Percentiles rank a stretch among this genome's conserved stretches.
phyloP scores from a whole-genome alignment of 139 green algal species.

The Chlamydomonas sp. region DNA sequence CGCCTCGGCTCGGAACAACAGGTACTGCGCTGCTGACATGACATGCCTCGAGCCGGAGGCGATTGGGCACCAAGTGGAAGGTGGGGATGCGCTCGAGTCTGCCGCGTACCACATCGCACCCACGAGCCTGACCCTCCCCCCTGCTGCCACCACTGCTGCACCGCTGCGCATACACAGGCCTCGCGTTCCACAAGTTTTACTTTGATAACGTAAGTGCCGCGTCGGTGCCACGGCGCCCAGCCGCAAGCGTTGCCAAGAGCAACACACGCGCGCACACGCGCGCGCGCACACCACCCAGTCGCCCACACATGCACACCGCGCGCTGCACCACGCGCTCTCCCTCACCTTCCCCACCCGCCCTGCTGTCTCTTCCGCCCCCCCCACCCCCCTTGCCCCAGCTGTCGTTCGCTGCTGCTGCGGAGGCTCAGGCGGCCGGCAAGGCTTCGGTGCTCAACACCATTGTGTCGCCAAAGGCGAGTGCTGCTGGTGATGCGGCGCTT shows the following conservation, averaged over 20 bases:
- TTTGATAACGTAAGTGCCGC: constrained; percentile 9
- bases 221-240: too few relatives aligned
- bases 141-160: too few relatives aligned
- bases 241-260: too few relatives aligned
- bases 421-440: background rate
- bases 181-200: constrained; percentile 15
- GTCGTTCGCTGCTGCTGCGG: constrained; percentile 3
- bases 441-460: constrained; percentile 8
- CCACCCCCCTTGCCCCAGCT: too few relatives aligned
- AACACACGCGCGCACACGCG: too few relatives aligned
- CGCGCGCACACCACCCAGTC: too few relatives aligned
- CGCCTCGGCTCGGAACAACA: too few relatives aligned
- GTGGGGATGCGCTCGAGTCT: background rate
- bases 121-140: too few relatives aligned
- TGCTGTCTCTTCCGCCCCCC: too few relatives aligned
- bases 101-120: background rate
- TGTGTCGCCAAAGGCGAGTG: background rate
- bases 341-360: too few relatives aligned
- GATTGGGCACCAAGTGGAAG: constrained; percentile 5
- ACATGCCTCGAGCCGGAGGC: constrained; percentile 14
- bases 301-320: too few relatives aligned
- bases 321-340: too few relatives aligned
- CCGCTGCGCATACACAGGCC: constrained; percentile 2
- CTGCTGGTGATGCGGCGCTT: background rate
- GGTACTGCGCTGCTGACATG: constrained; percentile 7